Evolutionary conservation across 2,329 filamentous ascomycete species (phyloP), one percentile per base, ranked within the genome.

Genomic region (Pseudovirgaria hyperparasitica): DNA sequence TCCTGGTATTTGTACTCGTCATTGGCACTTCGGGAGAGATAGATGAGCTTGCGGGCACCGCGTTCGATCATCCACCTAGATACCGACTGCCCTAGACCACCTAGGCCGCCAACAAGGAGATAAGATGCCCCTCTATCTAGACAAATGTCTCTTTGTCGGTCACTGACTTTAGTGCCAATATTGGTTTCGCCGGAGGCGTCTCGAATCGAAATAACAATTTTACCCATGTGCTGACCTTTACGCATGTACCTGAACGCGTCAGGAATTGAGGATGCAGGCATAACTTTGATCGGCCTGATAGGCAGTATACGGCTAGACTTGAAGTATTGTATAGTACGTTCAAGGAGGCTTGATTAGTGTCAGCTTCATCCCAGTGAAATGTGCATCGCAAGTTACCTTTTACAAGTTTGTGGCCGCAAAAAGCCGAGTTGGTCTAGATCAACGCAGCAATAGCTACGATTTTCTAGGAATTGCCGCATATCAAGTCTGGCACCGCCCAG

Each of bases 161-260:
- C 8, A 20, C 8, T 8, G 8, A 20, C 19, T 8, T 20, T 20
- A n/a, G n/a, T n/a, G n/a, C n/a, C n/a, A 20, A 8, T 8, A 20
- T n/a, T 20, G 8, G n/a, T n/a, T 8, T 8, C 8, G n/a, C 8
- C 19, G n/a, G 19, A 20, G n/a, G 19, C 19, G 8, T 20, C 8
- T 8, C 8, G 22, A 6, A 23, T 6, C 22, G 11, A 28, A 8
- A 60, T 32, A 6, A 60, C 50, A 2, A 59, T 37, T 35, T 60
- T 61, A 6, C 58, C 57, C 2, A 51, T 46, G 24, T 58, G 55
- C 9, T 43, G 43, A 0, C 56, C 52, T 7, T 37, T 29, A 11
- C 48, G 46, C 22, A 60, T 45, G 28, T 38, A 41, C 5, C 38
- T 24, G 16, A 58, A 37, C 0, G 50, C 53, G 1, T 36, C 34